Evolutionary conservation across 345 rosid species (phyloP).

Genomic region (Eucalyptus rudis): DNA sequence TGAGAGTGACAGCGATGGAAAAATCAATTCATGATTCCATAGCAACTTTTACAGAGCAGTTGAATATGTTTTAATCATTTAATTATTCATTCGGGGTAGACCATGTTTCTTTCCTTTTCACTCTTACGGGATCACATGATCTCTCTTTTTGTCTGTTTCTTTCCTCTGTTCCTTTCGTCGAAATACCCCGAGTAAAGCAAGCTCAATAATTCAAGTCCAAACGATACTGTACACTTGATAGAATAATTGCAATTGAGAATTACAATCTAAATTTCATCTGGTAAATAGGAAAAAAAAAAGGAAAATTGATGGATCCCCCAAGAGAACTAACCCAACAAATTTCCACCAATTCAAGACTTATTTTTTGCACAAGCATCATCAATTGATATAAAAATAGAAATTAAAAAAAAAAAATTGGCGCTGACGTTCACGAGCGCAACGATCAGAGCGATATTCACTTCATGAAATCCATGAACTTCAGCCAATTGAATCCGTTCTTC

Average conservation of each 20-base stretch:
- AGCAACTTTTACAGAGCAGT: background rate
- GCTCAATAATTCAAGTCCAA: background rate
- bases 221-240: background rate
- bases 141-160: background rate
- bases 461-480: slow-evolving; percentile 60
- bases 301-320: background rate
- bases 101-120: background rate
- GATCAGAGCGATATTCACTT: background rate
- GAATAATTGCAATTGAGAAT: background rate
- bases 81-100: background rate
- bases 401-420: background rate
- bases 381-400: background rate
- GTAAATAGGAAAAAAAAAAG: background rate
- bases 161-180: background rate
- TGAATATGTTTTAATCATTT: background rate
- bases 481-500: slow-evolving; percentile 53
- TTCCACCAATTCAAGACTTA: background rate
- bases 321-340: background rate
- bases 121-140: background rate
- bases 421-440: background rate
- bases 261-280: background rate
- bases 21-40: background rate
- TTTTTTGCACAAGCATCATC: background rate
- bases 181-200: background rate
- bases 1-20: background rate